Evolutionary conservation across 176 grass and related monocot species (phyloP), one percentile per base, ranked within the genome.

Genomic region (Oryza meridionalis): DNA sequence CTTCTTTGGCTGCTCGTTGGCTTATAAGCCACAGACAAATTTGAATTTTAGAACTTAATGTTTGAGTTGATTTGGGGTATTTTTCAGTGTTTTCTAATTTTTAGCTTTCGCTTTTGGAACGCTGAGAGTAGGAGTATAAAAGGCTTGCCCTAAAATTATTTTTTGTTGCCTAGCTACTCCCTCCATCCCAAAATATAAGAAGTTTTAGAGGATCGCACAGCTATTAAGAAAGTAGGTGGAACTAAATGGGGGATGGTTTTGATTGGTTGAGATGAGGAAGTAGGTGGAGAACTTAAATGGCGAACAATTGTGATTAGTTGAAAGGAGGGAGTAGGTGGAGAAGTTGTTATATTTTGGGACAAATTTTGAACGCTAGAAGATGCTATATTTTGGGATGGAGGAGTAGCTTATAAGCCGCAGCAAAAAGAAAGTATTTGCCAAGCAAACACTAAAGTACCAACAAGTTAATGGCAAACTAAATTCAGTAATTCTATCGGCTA

Each of bases 401-500:
- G 8, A 9, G 8, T 42, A 42, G 47, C 14, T 50, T 16, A 16
- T 50, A 50, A 50, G 14, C 47, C 14, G 1, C 47, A 50, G 14
- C 47, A 50, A 50, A 15, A 50, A 50, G 15, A 50, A 50, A 50
- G 6, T 7, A 6, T 21, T 21, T 58, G 17, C 51, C 51, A 58
- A 58, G 51, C 16, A 58, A 21, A 58, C 51, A 58, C 31, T 7
- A 38, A 86, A 66, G 45, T 59, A 75, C 64, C 11, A 13, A 59
- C 65, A 66, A 76, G 15, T 43, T 42, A 35, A 53, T 25, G 24
- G 31, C 9, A 55, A 55, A 35, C 31, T 75, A 75, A 74, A 75
- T 32, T 75, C 25, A 74, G 31, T 83, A 61, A 75, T 66, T 83
- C 75, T 37, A 46, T 11, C 29, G 10, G 22, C 19, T 86, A 74